A percentile compares a stretch with the other conserved stretches of the same genome.
Conservation (phyloP, 805 yeast genomes). For the Wickerhamomyces strasburgensis region DNA sequence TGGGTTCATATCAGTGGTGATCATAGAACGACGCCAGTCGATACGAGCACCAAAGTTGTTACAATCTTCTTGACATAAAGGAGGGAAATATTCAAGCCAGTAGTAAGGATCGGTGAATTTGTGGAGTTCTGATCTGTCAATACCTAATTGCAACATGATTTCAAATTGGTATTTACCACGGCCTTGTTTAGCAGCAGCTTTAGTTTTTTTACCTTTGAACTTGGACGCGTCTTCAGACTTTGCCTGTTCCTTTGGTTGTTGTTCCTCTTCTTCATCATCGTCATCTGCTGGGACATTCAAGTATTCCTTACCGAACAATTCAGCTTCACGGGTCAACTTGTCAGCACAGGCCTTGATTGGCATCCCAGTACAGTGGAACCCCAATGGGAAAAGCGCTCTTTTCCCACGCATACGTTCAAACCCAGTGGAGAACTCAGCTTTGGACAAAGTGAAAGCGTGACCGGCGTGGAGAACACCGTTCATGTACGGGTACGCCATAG, state of each 20-base stretch:
- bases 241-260: constrained; percentile 26
- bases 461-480: constrained; percentile 98
- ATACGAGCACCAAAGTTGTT: constrained; percentile 82
- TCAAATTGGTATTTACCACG: constrained; percentile 92
- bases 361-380: constrained; percentile 99
- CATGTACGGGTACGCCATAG: constrained; percentile 99
- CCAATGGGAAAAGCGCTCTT: constrained; percentile 89
- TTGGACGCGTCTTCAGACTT: constrained; percentile 78
- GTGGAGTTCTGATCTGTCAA: constrained; percentile 73
- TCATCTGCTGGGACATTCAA: constrained; percentile 59
- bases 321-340: constrained; percentile 88
- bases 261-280: constrained; percentile 45
- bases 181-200: constrained; percentile 91
- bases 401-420: constrained; percentile 94
- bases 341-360: constrained; percentile 96
- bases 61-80: constrained; percentile 78
- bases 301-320: constrained; percentile 81
- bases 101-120: constrained; percentile 88
- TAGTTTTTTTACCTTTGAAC: constrained; percentile 88
- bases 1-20: constrained; percentile 93
- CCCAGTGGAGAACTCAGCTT: constrained; percentile 88
- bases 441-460: constrained; percentile 90
- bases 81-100: constrained; percentile 93
- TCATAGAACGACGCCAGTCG: constrained; percentile 96
- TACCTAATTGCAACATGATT: constrained; percentile 93